phyloP scores from a whole-genome alignment of 192 early-diverging fungal genomes.

The Mortierella antarctica region DNA sequence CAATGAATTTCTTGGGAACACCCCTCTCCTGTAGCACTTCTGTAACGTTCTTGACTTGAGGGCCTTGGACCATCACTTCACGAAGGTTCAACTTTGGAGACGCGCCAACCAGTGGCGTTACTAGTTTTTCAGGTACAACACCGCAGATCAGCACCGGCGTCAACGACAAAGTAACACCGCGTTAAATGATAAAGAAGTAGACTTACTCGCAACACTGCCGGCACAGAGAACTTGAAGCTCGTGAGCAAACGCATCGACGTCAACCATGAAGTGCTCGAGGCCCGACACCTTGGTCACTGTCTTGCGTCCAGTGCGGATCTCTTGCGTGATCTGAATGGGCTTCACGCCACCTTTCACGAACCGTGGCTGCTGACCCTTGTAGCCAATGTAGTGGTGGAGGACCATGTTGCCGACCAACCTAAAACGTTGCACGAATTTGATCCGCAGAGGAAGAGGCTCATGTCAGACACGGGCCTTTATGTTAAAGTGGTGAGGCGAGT shows the following conservation, averaged over 20 bases:
- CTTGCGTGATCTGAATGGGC: slow-evolving; percentile 65
- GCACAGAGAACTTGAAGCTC: slow-evolving; percentile 74
- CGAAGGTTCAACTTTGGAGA: slow-evolving; percentile 63
- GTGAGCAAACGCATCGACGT: slow-evolving; percentile 69
- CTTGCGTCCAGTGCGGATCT: slow-evolving; percentile 72
- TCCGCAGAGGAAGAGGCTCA: not conserved
- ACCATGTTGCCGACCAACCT: slow-evolving; percentile 44
- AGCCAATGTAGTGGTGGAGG: slow-evolving; percentile 30
- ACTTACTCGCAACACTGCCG: slow-evolving; percentile 69
- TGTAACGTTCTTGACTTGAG: slow-evolving; percentile 72
- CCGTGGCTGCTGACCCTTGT: slow-evolving; percentile 26
- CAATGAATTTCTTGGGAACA: slow-evolving; percentile 63
- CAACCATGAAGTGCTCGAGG: slow-evolving; percentile 70
- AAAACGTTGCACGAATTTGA: not conserved
- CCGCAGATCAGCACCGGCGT: not conserved
- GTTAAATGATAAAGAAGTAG: not conserved
- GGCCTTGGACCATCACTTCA: slow-evolving; percentile 84
- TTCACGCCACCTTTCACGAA: slow-evolving; percentile 58
- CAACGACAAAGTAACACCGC: not conserved
- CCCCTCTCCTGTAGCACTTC: slow-evolving; percentile 58
- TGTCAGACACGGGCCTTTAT: not conserved
- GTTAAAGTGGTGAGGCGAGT: not conserved
- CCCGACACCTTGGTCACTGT: slow-evolving; percentile 72
- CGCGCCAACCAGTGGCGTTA: slow-evolving; percentile 60
- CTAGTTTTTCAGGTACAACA: slow-evolving; percentile 35